Conservation (phyloP, 2,329 filamentous ascomycete genomes). For the Talaromyces sp. region DNA sequence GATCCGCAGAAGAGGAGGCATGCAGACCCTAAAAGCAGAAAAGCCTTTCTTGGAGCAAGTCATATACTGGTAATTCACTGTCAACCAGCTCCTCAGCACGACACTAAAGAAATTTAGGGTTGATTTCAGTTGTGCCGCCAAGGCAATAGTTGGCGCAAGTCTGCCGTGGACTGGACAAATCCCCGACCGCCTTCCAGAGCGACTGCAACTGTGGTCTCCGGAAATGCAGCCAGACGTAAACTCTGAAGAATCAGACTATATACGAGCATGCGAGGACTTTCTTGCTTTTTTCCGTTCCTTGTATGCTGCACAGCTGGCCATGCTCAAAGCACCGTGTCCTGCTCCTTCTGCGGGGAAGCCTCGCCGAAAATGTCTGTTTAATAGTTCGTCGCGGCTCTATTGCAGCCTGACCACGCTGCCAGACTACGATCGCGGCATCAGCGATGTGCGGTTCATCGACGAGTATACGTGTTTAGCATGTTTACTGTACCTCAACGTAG, state of each 20-base stretch:
- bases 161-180: slow-evolving; percentile 25
- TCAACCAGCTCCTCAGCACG: background rate
- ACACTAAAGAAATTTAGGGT: slow-evolving; percentile 17
- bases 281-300: slow-evolving; percentile 24
- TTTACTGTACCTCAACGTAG: slow-evolving; percentile 24
- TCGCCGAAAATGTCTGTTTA: slow-evolving; percentile 15
- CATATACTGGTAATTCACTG: slow-evolving; percentile 23
- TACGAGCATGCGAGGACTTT: slow-evolving; percentile 26
- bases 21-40: slow-evolving; percentile 22
- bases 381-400: slow-evolving; percentile 20
- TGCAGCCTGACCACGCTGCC: slow-evolving; percentile 23
- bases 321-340: slow-evolving; percentile 14
- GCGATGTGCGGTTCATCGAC: slow-evolving; percentile 27
- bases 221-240: slow-evolving; percentile 16
- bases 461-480: slow-evolving; percentile 28
- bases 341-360: slow-evolving; percentile 1
- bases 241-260: slow-evolving; percentile 16
- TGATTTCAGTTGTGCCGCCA: slow-evolving; percentile 26
- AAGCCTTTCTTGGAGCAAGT: slow-evolving; percentile 25
- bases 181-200: slow-evolving; percentile 18
- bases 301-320: slow-evolving; percentile 18
- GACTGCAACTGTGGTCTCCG: slow-evolving; percentile 19
- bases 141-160: slow-evolving; percentile 22
- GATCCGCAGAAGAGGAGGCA: slow-evolving; percentile 24
- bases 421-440: slow-evolving; percentile 27